A percentile compares a stretch with the other conserved stretches of the same genome.
phyloP scores from a whole-genome alignment of 495 filamentous ascomycete species.

The Penicillium paxilli region DNA sequence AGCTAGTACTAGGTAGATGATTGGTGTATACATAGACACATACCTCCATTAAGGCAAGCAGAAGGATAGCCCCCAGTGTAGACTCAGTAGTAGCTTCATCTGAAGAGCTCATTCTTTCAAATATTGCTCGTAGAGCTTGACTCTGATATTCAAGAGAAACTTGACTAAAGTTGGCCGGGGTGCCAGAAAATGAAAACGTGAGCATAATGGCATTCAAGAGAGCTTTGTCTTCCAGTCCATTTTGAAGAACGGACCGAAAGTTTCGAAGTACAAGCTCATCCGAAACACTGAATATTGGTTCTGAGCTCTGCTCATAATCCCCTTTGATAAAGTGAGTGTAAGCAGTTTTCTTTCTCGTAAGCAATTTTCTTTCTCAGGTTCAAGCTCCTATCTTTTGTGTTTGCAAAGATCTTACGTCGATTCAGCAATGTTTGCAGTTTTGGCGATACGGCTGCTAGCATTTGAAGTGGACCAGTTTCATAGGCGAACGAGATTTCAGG shows the following conservation, averaged over 20 bases:
- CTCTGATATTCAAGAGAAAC: constrained; percentile 34
- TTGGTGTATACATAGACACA: neutral
- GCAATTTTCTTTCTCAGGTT: too few relatives aligned
- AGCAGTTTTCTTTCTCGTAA: too few relatives aligned
- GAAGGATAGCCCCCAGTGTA: constrained; percentile 40
- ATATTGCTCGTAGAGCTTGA: constrained; percentile 31
- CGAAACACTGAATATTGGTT: constrained; percentile 35
- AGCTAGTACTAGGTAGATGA: too few relatives aligned
- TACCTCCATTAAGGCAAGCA: constrained; percentile 38
- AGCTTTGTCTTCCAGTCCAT: constrained; percentile 28
- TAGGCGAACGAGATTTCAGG: neutral
- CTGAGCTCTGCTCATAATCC: constrained; percentile 15
- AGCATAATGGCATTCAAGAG: constrained; percentile 40
- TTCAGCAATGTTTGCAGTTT: constrained; percentile 27
- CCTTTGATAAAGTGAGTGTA: neutral
- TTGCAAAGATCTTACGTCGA: constrained; percentile 24
- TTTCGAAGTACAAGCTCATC: constrained; percentile 36
- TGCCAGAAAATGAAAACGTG: constrained; percentile 25
- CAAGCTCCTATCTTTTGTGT: too few relatives aligned
- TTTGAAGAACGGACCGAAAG: constrained; percentile 33
- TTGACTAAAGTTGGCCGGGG: constrained; percentile 17
- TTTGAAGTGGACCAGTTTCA: constrained; percentile 25
- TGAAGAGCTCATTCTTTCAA: constrained; percentile 25
- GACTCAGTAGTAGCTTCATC: constrained; percentile 29
- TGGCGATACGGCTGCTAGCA: constrained; percentile 29